Conservation (phyloP, 306 rosid genomes). For the Lathyrus sativus region DNA sequence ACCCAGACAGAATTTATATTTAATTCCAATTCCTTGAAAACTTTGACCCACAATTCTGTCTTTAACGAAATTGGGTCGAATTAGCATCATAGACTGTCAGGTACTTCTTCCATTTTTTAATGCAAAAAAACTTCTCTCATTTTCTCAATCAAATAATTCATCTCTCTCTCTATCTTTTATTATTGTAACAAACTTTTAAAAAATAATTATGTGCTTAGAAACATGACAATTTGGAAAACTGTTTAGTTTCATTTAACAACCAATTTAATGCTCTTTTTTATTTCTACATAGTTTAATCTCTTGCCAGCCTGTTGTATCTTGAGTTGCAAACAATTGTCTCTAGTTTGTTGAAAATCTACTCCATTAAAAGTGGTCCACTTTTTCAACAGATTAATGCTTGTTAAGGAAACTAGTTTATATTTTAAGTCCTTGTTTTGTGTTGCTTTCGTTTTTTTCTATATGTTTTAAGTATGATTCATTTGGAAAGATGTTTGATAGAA, state of each 20-base stretch:
- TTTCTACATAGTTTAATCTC: constrained; percentile 32
- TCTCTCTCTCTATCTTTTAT: constrained; percentile 30
- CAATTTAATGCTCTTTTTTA: constrained; percentile 17
- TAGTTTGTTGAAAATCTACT: too few relatives aligned
- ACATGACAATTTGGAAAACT: constrained; percentile 25
- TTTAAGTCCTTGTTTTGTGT: constrained; percentile 1
- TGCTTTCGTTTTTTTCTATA: background rate
- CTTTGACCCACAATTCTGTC: constrained; percentile 92
- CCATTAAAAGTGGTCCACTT: constrained; percentile 27
- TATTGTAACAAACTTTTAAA: constrained; percentile 17
- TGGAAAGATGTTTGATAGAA: constrained; percentile 25
- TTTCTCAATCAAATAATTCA: constrained; percentile 35
- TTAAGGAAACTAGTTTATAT: constrained; percentile 14
- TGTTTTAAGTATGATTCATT: constrained; percentile 14
- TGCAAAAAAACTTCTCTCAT: constrained; percentile 39
- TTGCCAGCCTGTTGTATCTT: constrained; percentile 46
- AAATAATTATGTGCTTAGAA: constrained; percentile 7
- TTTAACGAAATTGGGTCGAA: constrained; percentile 52
- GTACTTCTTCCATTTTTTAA: constrained; percentile 44
- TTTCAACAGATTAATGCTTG: constrained; percentile 7
- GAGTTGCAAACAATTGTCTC: constrained; percentile 33
- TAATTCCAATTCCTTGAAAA: constrained; percentile 59
- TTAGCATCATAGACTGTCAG: constrained; percentile 48
- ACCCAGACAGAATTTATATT: constrained; percentile 53
- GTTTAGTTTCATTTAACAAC: constrained; percentile 35